These are phyloP conservation scores for Ophiocytium majus DNA, from an alignment of 352 stramenopile genomes.

Conservation along the genomic window DNA sequence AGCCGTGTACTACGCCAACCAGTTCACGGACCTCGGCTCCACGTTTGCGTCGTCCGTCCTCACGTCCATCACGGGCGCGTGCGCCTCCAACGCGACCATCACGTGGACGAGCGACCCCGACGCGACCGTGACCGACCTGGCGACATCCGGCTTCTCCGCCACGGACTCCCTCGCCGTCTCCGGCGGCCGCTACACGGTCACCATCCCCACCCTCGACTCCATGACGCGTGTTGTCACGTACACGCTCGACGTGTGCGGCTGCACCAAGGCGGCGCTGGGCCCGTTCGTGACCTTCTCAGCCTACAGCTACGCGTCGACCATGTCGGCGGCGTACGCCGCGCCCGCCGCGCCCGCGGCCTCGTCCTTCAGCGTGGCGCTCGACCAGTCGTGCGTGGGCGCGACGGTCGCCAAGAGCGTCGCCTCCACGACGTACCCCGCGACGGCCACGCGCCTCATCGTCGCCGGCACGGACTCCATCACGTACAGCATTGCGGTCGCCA, in stretches of 20 bases:
- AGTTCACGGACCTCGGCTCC: background rate
- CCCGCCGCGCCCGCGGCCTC: background rate
- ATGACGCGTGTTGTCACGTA: constrained; percentile 20
- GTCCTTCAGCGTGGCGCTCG: background rate
- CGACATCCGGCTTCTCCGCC: background rate
- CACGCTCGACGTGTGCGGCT: constrained; percentile 11
- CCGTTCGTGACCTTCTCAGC: background rate
- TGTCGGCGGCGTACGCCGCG: background rate
- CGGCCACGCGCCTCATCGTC: background rate
- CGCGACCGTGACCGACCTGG: background rate
- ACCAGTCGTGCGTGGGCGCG: background rate
- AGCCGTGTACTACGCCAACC: background rate
- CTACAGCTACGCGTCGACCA: background rate
- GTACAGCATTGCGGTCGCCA: background rate
- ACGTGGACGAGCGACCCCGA: background rate
- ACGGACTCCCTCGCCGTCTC: background rate
- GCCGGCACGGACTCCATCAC: background rate
- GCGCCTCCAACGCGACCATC: background rate
- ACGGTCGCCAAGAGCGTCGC: background rate
- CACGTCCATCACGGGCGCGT: background rate
- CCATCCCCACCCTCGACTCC: background rate
- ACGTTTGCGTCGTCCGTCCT: background rate
- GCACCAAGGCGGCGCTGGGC: background rate
- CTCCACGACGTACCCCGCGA: background rate
- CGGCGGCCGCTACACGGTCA: background rate